Evolutionary conservation across 495 filamentous ascomycete species (phyloP).

Genomic region (Penicillium dipodomyicola): DNA sequence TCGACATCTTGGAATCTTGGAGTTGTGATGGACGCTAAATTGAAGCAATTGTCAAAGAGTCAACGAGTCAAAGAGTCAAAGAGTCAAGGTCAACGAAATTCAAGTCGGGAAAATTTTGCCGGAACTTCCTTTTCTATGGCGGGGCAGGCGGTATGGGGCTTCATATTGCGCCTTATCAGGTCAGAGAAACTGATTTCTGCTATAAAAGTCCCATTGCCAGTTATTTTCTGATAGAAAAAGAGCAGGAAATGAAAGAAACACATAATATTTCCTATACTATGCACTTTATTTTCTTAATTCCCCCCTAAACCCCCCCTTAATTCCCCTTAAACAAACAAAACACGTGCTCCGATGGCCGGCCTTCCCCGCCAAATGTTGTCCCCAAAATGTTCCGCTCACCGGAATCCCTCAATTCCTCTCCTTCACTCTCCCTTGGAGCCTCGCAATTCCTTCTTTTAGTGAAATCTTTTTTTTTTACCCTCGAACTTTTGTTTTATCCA

Average conservation of each 20-base stretch:
- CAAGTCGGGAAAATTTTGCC: constrained; percentile 22
- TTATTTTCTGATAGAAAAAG: not conserved
- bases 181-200: not conserved
- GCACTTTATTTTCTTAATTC: not conserved
- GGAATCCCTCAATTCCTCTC: constrained; percentile 9
- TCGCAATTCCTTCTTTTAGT: constrained; percentile 8
- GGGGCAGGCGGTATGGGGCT: constrained; percentile 20
- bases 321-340: constrained; percentile 7
- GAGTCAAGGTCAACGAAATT: constrained; percentile 9
- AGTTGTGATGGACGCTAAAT: not conserved
- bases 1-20: constrained; percentile 24
- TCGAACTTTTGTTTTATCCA: constrained; percentile 4
- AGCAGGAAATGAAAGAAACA: not conserved
- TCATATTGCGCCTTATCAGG: not conserved
- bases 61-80: too few relatives aligned
- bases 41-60: constrained; percentile 10
- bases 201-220: not conserved
- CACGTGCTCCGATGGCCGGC: constrained; percentile 35
- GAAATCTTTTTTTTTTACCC: constrained; percentile 6
- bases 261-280: not conserved
- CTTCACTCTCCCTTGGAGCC: constrained; percentile 17
- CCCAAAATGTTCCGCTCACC: constrained; percentile 15
- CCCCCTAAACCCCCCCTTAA: not conserved
- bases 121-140: constrained; percentile 15
- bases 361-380: constrained; percentile 25